Evolutionary conservation across 2,329 filamentous ascomycete genomes (phyloP), one percentile per base, ranked within the genome.

Genomic region (Aotearoamyces nothofagi): DNA sequence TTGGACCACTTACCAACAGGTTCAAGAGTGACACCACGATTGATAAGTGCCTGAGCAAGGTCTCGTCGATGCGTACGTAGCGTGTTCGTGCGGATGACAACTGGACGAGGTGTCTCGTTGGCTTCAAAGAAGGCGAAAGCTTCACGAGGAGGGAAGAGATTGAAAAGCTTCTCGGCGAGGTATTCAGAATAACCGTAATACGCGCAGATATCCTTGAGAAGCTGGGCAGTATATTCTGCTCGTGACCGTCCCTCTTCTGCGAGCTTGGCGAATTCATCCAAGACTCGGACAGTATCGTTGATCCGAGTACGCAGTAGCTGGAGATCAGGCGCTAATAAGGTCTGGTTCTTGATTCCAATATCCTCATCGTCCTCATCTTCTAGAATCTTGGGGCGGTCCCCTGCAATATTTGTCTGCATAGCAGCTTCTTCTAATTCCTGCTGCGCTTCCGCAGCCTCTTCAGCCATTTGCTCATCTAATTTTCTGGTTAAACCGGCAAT

Each of bases 1-100:
- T 98, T 98, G 42, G 80, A 90, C 90, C 90, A 98, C 56, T 96
- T 96, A 36, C 90, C 90, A 11, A 98, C 83, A 2, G 90, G 90
- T 55, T 98, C 87, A 22, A 98, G 69, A 9, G 86, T 92, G 27
- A 98, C 90, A 39, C 90, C 90, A 39, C 87, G 80, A 59, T 93
- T 93, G 63, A 94, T 94, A 35, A 94, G 68, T 2, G 86, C 70
- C 53, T 94, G 86, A 7, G 90, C 90, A 11, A 98, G 76, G 38
- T 92, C 86, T 45, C 72, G 60, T 29, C 72, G 63, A 49, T 75
- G 69, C 20, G 71, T 77, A 22, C 83, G 78, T 34, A 98, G 69
- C 6, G 87, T 98, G 57, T 98, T 98, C 38, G 90, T 96, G 47
- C 90, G 77, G 50, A 98, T 92, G 40, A 98, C 90, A 33, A 98